Base-by-base conservation (phyloP, 148 eudicot species). In the Fagopyrum esculentum region DNA sequence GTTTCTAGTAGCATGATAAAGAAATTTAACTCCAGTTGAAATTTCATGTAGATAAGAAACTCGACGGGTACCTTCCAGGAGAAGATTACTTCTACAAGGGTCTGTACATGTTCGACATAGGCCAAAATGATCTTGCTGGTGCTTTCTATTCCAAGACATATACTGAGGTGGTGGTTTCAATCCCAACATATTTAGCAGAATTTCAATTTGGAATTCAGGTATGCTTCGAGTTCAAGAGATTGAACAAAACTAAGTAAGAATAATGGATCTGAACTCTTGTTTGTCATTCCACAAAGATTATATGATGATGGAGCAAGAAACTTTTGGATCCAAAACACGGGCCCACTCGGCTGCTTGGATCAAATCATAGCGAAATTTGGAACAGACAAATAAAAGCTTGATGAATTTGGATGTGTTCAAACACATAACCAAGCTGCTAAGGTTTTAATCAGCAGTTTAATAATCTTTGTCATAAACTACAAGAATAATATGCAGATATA, bases 381-480 rank as follows among this genome's bases (percentile, higher is more conserved):
- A 52, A 80, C 55, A 64, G 77, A 69, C 9, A 80, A 69, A 40
- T 63, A 57, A n/a, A 78, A 82, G 48, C 56, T 80, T 35, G 87
- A 87, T 69, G 69, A 80, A 40, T 30, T 78, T 44, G 88, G 88
- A 29, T 87, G 90, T 48, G 74, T 74, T 11, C 15, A 45, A 48
- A 45, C 48, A 46, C 76, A 74, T 45, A 74, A 74, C 30, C 69
- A 74, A 85, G 90, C 87, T 80, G 52, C 90, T 0, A 82, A 70
- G 63, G 77, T 48, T 73, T 87, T 50, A 89, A 89, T 74, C 72
- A 84, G 78, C 89, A 89, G 74, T 84, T 89, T 61, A 80, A 81
- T 56, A 89, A 84, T 4, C 84, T 89, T 2, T 77, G 78, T 22
- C 81, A 55, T 45, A 89, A 82, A 52, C 70, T 89, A 68, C 87